Base-by-base conservation (phyloP, 2,329 filamentous ascomycete genomes). In the Tetracladium maxilliforme region DNA sequence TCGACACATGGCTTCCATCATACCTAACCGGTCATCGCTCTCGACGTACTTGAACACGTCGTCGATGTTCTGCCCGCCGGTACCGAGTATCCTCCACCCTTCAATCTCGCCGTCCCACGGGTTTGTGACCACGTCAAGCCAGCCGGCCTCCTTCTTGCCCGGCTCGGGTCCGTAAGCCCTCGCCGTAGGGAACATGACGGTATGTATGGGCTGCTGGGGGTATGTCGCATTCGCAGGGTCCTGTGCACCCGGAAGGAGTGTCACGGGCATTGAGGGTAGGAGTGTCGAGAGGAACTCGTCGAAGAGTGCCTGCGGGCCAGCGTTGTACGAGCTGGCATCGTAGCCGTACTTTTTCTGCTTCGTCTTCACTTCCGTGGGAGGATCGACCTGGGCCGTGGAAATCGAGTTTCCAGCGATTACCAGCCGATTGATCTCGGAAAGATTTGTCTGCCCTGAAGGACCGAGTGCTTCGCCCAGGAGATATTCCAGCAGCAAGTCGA, bases 321-420 rank as follows among this genome's bases (percentile, higher is more conserved):
- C 64, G 44, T 98, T 93, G 58, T 94, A 98, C 1, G 78, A 53
- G 27, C 76, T 74, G 29, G 81, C 72, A 48, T 98, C 90, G 54
- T 95, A 95, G 31, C 90, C 87, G 52, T 94, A 95, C 46, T 92
- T 93, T 48, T 83, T 92, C 25, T 61, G 52, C 3, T 42, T 38
- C 9, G 11, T 11, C 18, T 19, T 19, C 18, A 19, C 8, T 9
- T 19, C 18, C 11, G 18, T 8, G 9, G 18, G 11, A 19, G 11
- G 8, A 19, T 19, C 18, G 9, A 19, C 11, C 8, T 19, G 9
- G 9, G 18, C 18, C 8, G 18, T 19, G 11, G 8, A 8, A 19
- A 95, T 71, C 2, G 84, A 92, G 51, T 95, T 87, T 20, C 90
- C 90, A 1, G 86, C 87, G 37, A 98, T 82, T 36, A 98, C 71